A percentile compares a stretch with the other conserved stretches of the same genome.
These are phyloP conservation scores for Zygoascus flipseniorum DNA, from an alignment of 805 yeast species.

Conservation along the genomic window DNA sequence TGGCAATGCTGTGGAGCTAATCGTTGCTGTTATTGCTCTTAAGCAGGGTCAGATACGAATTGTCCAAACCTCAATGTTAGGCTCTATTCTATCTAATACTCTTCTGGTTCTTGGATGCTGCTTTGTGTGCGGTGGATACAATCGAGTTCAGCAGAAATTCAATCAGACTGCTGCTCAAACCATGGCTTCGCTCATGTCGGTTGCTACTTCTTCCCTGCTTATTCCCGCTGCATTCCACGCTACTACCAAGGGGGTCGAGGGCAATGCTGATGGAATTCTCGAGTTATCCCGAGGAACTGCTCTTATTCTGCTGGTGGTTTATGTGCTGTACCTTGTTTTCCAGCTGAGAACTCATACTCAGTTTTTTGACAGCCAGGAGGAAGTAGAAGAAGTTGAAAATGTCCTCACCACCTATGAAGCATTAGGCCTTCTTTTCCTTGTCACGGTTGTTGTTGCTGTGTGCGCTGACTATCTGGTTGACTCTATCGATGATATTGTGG, in stretches of 20 bases:
- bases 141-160: constrained; percentile 76
- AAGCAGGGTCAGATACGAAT: constrained; percentile 79
- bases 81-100: constrained; percentile 82
- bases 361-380: constrained; percentile 54
- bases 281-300: constrained; percentile 81
- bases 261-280: constrained; percentile 43
- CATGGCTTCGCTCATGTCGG: constrained; percentile 88
- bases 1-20: constrained; percentile 96
- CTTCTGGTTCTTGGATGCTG: constrained; percentile 92
- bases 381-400: constrained; percentile 27
- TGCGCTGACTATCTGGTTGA: constrained; percentile 94
- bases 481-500: constrained; percentile 84
- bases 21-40: constrained; percentile 87
- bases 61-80: constrained; percentile 96
- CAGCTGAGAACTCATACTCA: constrained; percentile 81
- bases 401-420: constrained; percentile 49
- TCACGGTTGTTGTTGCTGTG: constrained; percentile 75
- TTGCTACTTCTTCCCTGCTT: constrained; percentile 79
- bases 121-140: constrained; percentile 85
- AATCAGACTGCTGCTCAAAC: constrained; percentile 98
- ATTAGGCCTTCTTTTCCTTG: constrained; percentile 42
- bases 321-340: constrained; percentile 71
- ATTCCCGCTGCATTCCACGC: constrained; percentile 97
- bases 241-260: constrained; percentile 33
- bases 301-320: constrained; percentile 64